These are phyloP conservation scores for Cystobasidium sp. DNA, from an alignment of 1,284 basidiomycete genomes.

Conservation along the genomic window DNA sequence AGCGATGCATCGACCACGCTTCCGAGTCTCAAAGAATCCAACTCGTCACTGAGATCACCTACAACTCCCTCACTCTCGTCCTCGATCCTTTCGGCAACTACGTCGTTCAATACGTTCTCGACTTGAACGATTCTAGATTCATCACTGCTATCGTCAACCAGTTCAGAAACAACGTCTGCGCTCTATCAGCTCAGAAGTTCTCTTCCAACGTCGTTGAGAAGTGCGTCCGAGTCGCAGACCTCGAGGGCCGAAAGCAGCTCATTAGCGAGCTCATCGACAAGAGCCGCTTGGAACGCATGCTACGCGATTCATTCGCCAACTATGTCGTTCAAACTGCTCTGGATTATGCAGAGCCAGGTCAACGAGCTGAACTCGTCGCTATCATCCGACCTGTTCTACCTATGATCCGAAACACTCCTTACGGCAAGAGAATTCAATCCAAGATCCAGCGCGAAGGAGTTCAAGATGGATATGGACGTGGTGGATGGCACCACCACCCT, in stretches of 20 bases:
- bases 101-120: conserved; percentile 66
- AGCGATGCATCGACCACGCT: conserved; percentile 98
- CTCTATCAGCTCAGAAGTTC: conserved; percentile 97
- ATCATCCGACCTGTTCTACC: conserved; percentile 75
- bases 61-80: conserved; percentile 94
- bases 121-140: conserved; percentile 96
- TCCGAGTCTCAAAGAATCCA: conserved; percentile 94
- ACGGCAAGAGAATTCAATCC: conserved; percentile 96
- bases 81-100: conserved; percentile 83
- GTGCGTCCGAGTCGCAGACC: conserved; percentile 98
- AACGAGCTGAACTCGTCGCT: conserved; percentile 79
- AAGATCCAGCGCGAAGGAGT: conserved; percentile 69
- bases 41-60: conserved; percentile 98
- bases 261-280: conserved; percentile 96
- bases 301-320: conserved; percentile 72
- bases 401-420: conserved; percentile 93
- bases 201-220: conserved; percentile 79
- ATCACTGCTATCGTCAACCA: conserved; percentile 97
- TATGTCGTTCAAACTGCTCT: conserved; percentile 74
- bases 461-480: conserved; percentile 44
- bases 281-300: conserved; percentile 88
- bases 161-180: conserved; percentile 96
- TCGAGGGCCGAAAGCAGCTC: conserved; percentile 87
- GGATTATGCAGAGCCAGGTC: conserved; percentile 88
- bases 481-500: conserved; percentile 38